phyloP scores from a whole-genome alignment of 129 eudicot genomes.

The Helichrysum umbraculigerum region DNA sequence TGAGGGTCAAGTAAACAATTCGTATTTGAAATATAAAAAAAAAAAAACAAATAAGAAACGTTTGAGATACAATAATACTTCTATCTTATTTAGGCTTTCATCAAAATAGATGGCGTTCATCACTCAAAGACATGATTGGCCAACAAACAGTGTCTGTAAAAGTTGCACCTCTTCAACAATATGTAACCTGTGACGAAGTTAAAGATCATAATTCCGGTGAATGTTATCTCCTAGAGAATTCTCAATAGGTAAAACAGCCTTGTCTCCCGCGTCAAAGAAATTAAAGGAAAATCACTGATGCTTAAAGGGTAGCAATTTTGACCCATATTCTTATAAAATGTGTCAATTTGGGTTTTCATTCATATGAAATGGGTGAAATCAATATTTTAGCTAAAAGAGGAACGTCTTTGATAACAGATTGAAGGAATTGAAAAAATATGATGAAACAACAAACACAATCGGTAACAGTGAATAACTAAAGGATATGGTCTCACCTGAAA shows the following conservation, averaged over 20 bases:
- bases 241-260: constrained; percentile 94
- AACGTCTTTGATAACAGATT: background rate
- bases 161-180: constrained; percentile 92
- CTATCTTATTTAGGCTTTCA: too few relatives aligned
- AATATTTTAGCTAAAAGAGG: background rate
- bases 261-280: constrained; percentile 58
- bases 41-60: too few relatives aligned
- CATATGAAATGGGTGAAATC: background rate
- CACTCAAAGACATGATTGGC: constrained; percentile 52
- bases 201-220: constrained; percentile 80
- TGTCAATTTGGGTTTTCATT: background rate
- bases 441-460: background rate
- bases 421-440: background rate
- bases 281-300: background rate
- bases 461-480: constrained; percentile 1
- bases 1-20: too few relatives aligned
- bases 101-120: too few relatives aligned
- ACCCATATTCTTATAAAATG: background rate
- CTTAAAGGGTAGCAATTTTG: background rate
- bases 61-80: too few relatives aligned
- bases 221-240: constrained; percentile 94
- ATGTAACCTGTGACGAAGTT: constrained; percentile 72
- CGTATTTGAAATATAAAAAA: too few relatives aligned
- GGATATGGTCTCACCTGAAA: constrained; percentile 52
- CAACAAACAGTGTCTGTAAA: constrained; percentile 75